Evolutionary conservation across 306 rosid species (phyloP), one percentile per base, ranked within the genome.

Genomic region (Gleditsia sinensis): DNA sequence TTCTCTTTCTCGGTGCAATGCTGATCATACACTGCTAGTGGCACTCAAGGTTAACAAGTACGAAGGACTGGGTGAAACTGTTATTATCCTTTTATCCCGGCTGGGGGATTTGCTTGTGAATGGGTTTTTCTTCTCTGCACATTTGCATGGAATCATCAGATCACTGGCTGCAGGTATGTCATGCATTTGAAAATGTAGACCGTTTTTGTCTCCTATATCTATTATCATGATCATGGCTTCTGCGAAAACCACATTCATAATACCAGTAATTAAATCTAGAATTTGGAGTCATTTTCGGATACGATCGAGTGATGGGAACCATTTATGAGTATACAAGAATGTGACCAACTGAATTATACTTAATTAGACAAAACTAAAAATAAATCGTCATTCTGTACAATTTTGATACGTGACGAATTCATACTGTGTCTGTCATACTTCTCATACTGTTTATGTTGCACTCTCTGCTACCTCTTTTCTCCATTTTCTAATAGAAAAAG

Each of bases 101-200:
- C n/a, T n/a, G n/a, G n/a, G n/a, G n/a, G 37, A 19, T 75, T 75
- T 57, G 40, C 53, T 81, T 72, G 27, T 78, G 30, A 72, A 90
- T 92, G 99, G 96, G 93, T 68, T 88, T 92, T 54, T 84, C 91
- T 62, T 84, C 99, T 71, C 88, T 92, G 37, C 96, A 94, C 78
- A 93, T 86, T 71, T 88, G 96, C 88, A 92, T 94, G 93, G 97
- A 94, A 42, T 88, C 98, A 13, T 87, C 99, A 45, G 96, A 92
- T 69, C 80, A 84, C 69, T 94, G 98, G 99, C 79, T 94, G 7
- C 99, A 94, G 97, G 99, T 94, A 89, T 28, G 58, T 32, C 65
- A 21, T 53, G 65, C 67, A 65, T 45, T 25, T 24, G 16, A 55
- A 54, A 23, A n/a, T 64, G 2, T 23, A 37, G 2, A 28, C 19